Evolutionary conservation across 1,139 yeast genomes (phyloP).

Genomic region (Yamadazyma jaroonii): DNA sequence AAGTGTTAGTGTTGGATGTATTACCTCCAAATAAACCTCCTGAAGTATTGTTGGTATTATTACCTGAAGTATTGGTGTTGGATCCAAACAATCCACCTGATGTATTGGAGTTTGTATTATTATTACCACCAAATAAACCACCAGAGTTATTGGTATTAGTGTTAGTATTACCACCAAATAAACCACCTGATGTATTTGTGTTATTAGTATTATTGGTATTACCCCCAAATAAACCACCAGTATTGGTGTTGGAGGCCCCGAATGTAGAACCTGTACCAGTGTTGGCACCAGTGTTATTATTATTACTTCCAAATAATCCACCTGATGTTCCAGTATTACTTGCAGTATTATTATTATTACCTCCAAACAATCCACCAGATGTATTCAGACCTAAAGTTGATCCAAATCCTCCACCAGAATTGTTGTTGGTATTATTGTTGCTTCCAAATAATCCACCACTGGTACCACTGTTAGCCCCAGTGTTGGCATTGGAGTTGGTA

Average conservation of each 20-base stretch:
- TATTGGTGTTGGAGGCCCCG: constrained; percentile 10
- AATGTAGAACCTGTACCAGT: constrained; percentile 17
- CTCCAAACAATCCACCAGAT: constrained; percentile 12
- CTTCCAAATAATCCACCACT: constrained; percentile 16
- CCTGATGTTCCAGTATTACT: constrained; percentile 9
- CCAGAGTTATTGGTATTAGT: constrained; percentile 7
- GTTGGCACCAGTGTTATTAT: constrained; percentile 8
- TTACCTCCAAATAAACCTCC: constrained; percentile 24
- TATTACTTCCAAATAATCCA: constrained; percentile 18
- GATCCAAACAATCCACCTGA: constrained; percentile 7
- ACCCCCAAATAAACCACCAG: constrained; percentile 23
- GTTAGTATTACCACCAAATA: constrained; percentile 5
- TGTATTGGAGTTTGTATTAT: constrained; percentile 12
- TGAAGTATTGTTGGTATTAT: constrained; percentile 12
- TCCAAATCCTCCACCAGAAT: constrained; percentile 17
- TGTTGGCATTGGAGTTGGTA: neutral
- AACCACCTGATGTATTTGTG: constrained; percentile 18
- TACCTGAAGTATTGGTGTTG: no score
- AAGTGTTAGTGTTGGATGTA: constrained; percentile 9
- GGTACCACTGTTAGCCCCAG: constrained; percentile 4
- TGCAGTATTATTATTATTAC: constrained; percentile 13
- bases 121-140: constrained; percentile 22
- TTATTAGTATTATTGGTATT: constrained; percentile 16
- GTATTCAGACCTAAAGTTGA: constrained; percentile 4
- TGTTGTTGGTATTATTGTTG: constrained; percentile 4